phyloP scores from a whole-genome alignment of 345 rosid genomes.

The Punica granatum region DNA sequence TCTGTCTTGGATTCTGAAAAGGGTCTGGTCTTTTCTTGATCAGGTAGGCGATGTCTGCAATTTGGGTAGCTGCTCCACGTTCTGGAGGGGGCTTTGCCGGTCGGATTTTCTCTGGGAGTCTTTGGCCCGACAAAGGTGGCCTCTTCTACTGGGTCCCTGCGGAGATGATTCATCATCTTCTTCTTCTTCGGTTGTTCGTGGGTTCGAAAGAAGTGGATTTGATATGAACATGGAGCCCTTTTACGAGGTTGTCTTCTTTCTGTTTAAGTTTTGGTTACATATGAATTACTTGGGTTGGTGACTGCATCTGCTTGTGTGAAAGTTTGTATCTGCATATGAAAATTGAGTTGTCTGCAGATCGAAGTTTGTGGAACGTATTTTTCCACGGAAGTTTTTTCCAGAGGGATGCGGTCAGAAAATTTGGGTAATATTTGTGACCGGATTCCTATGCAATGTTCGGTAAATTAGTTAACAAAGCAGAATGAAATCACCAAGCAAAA shows the following conservation, averaged over 20 bases:
- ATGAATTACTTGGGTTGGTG: background rate
- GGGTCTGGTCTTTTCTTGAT: background rate
- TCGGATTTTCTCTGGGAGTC: conserved; percentile 69
- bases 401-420: no score
- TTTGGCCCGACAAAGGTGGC: conserved; percentile 56
- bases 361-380: background rate
- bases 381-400: background rate
- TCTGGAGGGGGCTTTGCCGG: conserved; percentile 57
- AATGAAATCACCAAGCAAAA: no score
- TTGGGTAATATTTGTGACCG: no score
- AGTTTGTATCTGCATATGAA: background rate
- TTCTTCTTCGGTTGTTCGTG: conserved; percentile 14
- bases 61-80: conserved; percentile 57
- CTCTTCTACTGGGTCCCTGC: conserved; percentile 15
- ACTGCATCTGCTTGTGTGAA: background rate
- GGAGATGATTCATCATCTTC: conserved; percentile 16
- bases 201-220: background rate
- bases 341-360: background rate
- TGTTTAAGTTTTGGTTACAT: background rate
- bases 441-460: no score
- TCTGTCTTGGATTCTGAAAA: background rate
- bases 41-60: conserved; percentile 55
- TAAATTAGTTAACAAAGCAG: no score
- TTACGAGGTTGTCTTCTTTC: background rate
- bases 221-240: background rate